Base-by-base conservation (phyloP, 495 filamentous ascomycete genomes). In the Tuber brumale region DNA sequence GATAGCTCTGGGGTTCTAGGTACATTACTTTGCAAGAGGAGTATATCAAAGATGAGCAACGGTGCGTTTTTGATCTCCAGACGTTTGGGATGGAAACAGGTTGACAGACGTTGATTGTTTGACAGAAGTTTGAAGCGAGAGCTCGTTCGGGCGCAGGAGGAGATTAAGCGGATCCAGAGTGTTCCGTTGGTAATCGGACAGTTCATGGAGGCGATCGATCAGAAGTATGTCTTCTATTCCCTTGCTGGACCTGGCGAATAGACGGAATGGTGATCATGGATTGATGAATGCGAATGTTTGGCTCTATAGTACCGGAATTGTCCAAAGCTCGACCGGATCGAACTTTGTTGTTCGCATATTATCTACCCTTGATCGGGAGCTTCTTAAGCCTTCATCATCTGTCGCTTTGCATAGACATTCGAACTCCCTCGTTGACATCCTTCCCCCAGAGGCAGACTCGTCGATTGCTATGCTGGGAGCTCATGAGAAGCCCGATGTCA, bases 151-250 rank as follows among this genome's bases (percentile, higher is more conserved):
- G 95, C 95, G 79, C 95, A 99, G 85, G 95, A 99, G 85, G 95
- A 99, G 87, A 99, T 99, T 86, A 99, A 99, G 87, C 91, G 95
- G 77, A 99, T 99, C 84, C 95, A 99, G 85, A 97, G 94, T 85
- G 95, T 99, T 44, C 95, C 95, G 3, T 85, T 99, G 80, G 95
- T 99, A 75, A 99, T 99, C 84, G 95, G 95, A 71, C 95, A 99
- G 86, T 99, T 99, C 85, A 99, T 99, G 95, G 95, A 99, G 86
- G 95, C 95, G 72, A 99, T 99, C 81, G 95, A 99, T 85, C 96
- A 99, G 84, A 99, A 97, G 94, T 97, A 89, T 85, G 88, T 74
- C 14, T 39, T 21, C 14, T 66, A 66, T 31, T 31, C 57, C 18
- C 31, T 14, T 6, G 31, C 27, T 35, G 5, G 10, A 18, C 8